Base-by-base conservation (phyloP, 768 basidiomycete species). In the Boletus rubroflammeus region DNA sequence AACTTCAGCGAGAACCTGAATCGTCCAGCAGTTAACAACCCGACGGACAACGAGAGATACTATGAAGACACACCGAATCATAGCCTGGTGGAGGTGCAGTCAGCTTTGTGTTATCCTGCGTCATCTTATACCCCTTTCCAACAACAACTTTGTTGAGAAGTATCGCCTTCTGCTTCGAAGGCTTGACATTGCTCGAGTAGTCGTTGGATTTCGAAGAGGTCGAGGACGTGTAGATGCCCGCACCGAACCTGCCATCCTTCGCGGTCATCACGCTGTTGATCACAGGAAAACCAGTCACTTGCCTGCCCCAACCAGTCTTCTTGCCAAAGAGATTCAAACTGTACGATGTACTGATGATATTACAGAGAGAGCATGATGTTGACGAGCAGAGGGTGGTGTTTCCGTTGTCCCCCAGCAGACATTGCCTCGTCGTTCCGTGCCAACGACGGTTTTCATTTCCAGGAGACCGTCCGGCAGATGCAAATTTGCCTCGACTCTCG, bases 161-260 rank as follows among this genome's bases (percentile, higher is more conserved):
- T 36, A 88, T 84, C 0, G 82, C 82, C 59, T 86, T 86, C 57
- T 81, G 67, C 17, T 68, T 66, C 0, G 83, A 86, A 40, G 76
- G 70, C 55, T 77, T 79, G 49, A 78, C 74, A 55, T 85, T 86
- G 48, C 72, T 74, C 11, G 85, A 85, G 63, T 88, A 88, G 67
- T 88, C 86, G 55, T 86, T 83, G 17, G 86, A 85, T 79, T 88
- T 88, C 7, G 86, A 88, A n/a, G 86, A 86, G 1, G 86, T 88
- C n/a, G 84, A 83, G 6, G 85, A 85, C 1, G 85, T 86, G 63
- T 87, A 88, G 39, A 87, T 83, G 25, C 86, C 86, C 35, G 80
- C 79, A 25, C 86, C 86, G 47, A 87, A 86, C 55, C 85, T 86
- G 58, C 19, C 51, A 21, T 28, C 21, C 39, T 6, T 35, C 15